phyloP scores from a whole-genome alignment of 805 yeast species.

The Priceomyces fermenticarens region DNA sequence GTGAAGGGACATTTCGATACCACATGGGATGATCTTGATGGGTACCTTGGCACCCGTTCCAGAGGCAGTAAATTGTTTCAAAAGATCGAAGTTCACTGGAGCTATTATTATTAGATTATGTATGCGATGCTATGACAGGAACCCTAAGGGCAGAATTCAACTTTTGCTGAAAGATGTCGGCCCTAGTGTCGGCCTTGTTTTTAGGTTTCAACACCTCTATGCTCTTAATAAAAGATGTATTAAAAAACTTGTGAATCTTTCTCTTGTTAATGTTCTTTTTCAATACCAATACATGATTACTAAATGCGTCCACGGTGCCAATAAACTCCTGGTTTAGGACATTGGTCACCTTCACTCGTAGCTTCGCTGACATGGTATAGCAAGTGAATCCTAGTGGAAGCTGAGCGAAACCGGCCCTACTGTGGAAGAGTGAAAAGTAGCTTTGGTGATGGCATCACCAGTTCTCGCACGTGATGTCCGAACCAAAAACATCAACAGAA shows the following conservation, averaged over 20 bases:
- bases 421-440: too few species aligned
- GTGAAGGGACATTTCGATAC: constrained; percentile 1
- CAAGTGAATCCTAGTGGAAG: too few species aligned
- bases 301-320: constrained; percentile 66
- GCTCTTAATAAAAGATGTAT: constrained; percentile 54
- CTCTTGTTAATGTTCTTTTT: constrained; percentile 14
- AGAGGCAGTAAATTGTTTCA: constrained; percentile 56
- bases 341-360: constrained; percentile 58
- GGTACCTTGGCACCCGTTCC: constrained; percentile 57
- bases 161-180: constrained; percentile 9
- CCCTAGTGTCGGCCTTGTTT: too few species aligned
- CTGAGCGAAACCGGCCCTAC: too few species aligned
- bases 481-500: too few species aligned
- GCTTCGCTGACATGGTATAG: too few species aligned
- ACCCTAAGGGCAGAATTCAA: constrained; percentile 13
- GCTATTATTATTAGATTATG: constrained; percentile 3
- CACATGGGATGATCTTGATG: constrained; percentile 54
- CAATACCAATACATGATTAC: constrained; percentile 43
- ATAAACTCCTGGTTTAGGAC: constrained; percentile 51
- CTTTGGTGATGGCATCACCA: too few species aligned
- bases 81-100: constrained; percentile 41
- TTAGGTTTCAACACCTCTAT: constrained; percentile 32
- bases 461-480: too few species aligned
- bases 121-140: too few species aligned
- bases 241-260: constrained; percentile 47